phyloP scores from a whole-genome alignment of 163 green algal genomes.

The Volvox carteri region DNA sequence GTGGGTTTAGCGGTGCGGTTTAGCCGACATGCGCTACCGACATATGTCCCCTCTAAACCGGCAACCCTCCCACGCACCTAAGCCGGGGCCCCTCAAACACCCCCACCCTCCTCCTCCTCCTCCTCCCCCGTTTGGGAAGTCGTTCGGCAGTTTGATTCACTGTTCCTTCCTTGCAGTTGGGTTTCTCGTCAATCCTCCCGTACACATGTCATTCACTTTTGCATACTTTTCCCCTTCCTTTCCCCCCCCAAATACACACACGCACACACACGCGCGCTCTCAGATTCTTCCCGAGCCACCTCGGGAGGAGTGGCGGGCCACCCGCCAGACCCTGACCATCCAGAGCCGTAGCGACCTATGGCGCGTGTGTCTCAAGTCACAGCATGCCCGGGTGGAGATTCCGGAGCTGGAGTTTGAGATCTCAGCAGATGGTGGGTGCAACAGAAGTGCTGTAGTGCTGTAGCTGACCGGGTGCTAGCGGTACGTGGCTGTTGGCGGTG shows the following conservation, averaged over 20 bases:
- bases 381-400: constrained; percentile 72
- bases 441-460: too few species aligned
- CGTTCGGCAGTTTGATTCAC: too few species aligned
- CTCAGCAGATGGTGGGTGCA: constrained; percentile 52
- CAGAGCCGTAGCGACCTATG: constrained; percentile 63
- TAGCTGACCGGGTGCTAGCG: too few species aligned
- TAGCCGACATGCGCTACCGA: too few species aligned
- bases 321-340: constrained; percentile 71
- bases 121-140: too few species aligned
- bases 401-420: constrained; percentile 87
- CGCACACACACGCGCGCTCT: background rate
- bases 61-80: background rate
- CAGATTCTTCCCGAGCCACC: constrained; percentile 68
- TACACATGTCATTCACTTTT: too few species aligned
- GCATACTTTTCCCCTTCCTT: too few species aligned
- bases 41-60: background rate
- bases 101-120: too few species aligned
- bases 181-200: too few species aligned
- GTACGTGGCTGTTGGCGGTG: background rate
- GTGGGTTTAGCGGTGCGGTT: too few species aligned
- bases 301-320: constrained; percentile 65
- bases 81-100: background rate
- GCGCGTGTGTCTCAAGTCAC: constrained; percentile 75
- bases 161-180: too few species aligned
- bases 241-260: background rate